A percentile compares a stretch with the other conserved stretches of the same genome.
These are phyloP conservation scores for Diaporthe capsici DNA, from an alignment of 2,329 filamentous ascomycete species.

Conservation along the genomic window DNA sequence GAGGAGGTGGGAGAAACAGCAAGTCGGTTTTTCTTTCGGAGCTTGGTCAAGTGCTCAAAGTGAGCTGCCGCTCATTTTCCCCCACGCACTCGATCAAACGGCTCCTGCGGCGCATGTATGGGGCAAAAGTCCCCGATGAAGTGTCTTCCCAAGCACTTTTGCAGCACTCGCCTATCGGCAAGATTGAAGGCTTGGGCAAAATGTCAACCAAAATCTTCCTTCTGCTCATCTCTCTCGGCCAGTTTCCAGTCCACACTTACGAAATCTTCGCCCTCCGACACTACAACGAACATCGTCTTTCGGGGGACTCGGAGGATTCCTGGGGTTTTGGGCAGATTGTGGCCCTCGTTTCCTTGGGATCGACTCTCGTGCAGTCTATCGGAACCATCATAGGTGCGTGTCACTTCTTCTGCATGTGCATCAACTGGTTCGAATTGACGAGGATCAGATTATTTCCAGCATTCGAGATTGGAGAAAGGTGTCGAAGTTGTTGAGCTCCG, in stretches of 20 bases:
- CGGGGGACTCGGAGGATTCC: neutral
- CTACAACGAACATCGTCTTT: neutral
- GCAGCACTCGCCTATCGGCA: too few species aligned
- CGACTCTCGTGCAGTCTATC: neutral
- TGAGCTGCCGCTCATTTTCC: too few species aligned
- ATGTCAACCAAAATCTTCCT: neutral
- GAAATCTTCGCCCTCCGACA: neutral
- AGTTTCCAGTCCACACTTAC: neutral
- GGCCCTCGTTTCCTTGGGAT: neutral
- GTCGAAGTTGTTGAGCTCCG: too few species aligned
- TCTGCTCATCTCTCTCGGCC: neutral
- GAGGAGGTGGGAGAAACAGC: too few species aligned
- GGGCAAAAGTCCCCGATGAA: rapidly evolving
- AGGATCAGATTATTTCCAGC: neutral
- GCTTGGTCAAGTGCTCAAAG: too few species aligned
- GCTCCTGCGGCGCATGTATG: too few species aligned
- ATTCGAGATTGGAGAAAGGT: rapidly evolving
- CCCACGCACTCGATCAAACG: too few species aligned
- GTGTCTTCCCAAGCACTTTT: too few species aligned
- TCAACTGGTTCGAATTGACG: neutral
- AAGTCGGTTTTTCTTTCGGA: too few species aligned
- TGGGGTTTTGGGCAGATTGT: neutral
- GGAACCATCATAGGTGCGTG: neutral
- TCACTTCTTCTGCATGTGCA: neutral
- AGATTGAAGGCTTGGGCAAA: too few species aligned